Conservation (phyloP, 2,329 filamentous ascomycete species). For the Colletotrichum aenigma region DNA sequence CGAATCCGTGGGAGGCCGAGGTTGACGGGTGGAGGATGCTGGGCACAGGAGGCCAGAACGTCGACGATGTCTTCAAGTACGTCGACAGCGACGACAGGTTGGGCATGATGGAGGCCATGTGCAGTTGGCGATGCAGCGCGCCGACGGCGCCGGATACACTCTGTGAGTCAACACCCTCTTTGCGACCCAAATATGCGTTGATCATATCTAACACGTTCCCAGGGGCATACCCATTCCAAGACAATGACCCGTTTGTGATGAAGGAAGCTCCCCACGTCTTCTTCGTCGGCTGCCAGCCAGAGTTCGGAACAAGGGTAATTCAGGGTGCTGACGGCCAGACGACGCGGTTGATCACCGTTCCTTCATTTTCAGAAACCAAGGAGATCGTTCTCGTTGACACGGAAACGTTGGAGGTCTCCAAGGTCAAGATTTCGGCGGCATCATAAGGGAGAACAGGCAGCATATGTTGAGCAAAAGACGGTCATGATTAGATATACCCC, state of each 20-base stretch:
- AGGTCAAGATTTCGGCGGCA: conserved; percentile 60
- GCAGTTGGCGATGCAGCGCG: conserved; percentile 88
- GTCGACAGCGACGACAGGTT: conserved; percentile 78
- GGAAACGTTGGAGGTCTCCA: conserved; percentile 81
- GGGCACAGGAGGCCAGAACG: conserved; percentile 88
- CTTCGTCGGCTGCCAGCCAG: conserved; percentile 84
- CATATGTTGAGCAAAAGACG: neutral
- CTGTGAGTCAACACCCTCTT: conserved; percentile 65
- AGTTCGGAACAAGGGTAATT: conserved; percentile 75
- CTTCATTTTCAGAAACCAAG: conserved; percentile 78
- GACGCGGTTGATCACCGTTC: conserved; percentile 82
- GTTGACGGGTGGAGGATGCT: conserved; percentile 89
- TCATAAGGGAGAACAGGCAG: neutral
- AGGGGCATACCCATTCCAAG: conserved; percentile 97
- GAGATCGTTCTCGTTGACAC: conserved; percentile 84
- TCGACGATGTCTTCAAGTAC: conserved; percentile 94
- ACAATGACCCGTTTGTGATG: conserved; percentile 89
- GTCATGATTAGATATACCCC: conserved; percentile 16
- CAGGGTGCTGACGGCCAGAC: conserved; percentile 69
- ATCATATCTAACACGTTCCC: conserved; percentile 11
- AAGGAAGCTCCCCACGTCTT: conserved; percentile 87
- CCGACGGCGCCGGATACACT: conserved; percentile 96
- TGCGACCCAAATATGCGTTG: neutral
- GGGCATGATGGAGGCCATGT: conserved; percentile 92
- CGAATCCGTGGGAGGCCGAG: conserved; percentile 92